phyloP scores from a whole-genome alignment of 192 early-diverging fungal genomes.

The Backusella morwellensis region DNA sequence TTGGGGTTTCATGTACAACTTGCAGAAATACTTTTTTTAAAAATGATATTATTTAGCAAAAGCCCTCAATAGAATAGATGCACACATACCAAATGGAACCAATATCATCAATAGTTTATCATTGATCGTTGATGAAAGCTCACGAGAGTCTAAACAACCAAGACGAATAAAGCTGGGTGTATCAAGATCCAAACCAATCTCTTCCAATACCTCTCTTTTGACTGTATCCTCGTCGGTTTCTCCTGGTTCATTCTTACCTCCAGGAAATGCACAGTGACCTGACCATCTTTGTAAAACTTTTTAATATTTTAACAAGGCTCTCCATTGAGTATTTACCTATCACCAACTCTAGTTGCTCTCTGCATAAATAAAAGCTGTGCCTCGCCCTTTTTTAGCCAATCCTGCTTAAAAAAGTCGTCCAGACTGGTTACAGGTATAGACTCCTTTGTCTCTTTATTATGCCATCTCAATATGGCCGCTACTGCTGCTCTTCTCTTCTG shows the following conservation, averaged over 20 bases:
- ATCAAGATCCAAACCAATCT: constrained; percentile 30
- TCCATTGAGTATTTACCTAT: constrained; percentile 8
- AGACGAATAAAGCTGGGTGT: constrained; percentile 16
- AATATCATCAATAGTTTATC: constrained; percentile 33
- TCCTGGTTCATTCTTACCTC: constrained; percentile 28
- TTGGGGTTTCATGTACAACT: constrained; percentile 28
- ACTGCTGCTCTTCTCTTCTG: constrained; percentile 27
- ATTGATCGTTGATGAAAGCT: constrained; percentile 16
- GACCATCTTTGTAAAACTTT: constrained; percentile 18
- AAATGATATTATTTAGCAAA: not conserved
- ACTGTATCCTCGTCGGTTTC: constrained; percentile 36
- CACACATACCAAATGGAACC: constrained; percentile 28
- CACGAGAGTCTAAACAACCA: constrained; percentile 25
- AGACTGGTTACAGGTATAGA: not conserved
- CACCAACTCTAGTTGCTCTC: constrained; percentile 25
- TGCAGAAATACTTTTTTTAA: constrained; percentile 24
- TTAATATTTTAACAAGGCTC: not conserved
- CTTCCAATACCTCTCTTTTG: constrained; percentile 27
- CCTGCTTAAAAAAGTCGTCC: constrained; percentile 16
- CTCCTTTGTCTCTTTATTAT: not conserved
- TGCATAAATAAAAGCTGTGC: constrained; percentile 31
- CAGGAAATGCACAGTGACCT: constrained; percentile 31
- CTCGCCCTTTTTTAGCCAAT: constrained; percentile 25
- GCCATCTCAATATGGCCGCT: constrained; percentile 22
- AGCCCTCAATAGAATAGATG: not conserved